Evolutionary conservation across 2,329 filamentous ascomycete species (phyloP).

Genomic region (Trichothecium sympodiale): DNA sequence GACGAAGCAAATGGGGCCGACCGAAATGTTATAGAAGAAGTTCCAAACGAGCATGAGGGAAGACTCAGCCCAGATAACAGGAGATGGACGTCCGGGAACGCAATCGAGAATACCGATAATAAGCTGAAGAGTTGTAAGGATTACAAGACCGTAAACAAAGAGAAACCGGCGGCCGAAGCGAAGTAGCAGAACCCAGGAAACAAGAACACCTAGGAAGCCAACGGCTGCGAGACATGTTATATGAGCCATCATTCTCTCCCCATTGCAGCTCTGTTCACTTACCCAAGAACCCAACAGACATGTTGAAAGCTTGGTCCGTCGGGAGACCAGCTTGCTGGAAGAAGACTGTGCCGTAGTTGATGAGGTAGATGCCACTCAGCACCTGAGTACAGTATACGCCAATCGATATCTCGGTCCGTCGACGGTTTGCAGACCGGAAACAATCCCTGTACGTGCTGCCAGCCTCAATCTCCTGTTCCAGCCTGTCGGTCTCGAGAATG

Average conservation of each 20-base stretch:
- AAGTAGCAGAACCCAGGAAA: conserved; percentile 27
- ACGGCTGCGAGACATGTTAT: conserved; percentile 23
- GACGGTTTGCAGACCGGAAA: conserved; percentile 32
- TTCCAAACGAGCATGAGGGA: conserved; percentile 29
- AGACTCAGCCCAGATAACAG: conserved; percentile 24
- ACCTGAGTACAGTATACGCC: conserved; percentile 23
- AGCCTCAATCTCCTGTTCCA: conserved; percentile 1
- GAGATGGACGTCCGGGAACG: conserved; percentile 15
- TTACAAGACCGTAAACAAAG: conserved; percentile 21
- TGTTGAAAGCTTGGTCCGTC: conserved; percentile 21
- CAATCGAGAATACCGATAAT: conserved; percentile 29
- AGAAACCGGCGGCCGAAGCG: conserved; percentile 25
- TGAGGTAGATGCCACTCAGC: conserved; percentile 20
- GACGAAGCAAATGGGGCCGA: conserved; percentile 30
- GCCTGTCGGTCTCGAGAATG: conserved; percentile 40
- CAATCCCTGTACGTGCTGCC: conserved; percentile 23
- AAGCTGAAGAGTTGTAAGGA: conserved; percentile 27
- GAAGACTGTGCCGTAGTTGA: conserved; percentile 29
- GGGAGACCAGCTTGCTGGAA: conserved; percentile 27
- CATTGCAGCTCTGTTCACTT: conserved; percentile 13
- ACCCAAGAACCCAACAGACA: conserved; percentile 15
- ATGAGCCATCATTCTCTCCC: too few relatives aligned
- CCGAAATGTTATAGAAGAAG: conserved; percentile 26
- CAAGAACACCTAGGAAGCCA: conserved; percentile 18
- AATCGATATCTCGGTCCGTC: conserved; percentile 29